Base-by-base conservation (phyloP, 2,329 filamentous ascomycete genomes). In the Endoconidiophora laricicola region DNA sequence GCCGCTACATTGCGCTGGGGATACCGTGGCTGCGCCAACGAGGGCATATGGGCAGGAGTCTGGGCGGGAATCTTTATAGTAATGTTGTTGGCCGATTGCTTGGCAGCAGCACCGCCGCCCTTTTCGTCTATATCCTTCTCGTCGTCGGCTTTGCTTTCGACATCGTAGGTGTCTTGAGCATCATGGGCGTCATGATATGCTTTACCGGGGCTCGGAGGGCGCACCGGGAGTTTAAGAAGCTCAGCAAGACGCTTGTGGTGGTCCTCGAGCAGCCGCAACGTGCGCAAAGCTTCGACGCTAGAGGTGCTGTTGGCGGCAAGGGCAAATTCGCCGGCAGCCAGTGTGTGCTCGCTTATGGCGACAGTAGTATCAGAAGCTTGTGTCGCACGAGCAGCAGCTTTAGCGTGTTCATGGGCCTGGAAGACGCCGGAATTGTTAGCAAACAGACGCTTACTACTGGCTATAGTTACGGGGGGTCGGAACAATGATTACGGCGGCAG, bases 251-350 rank as follows among this genome's bases (percentile, higher is more conserved):
- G 80, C 56, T 79, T 77, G 62, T 98, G 91, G 62, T 98, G 86
- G 55, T 84, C 74, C 64, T 95, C 86, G 52, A 98, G 79, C 2
- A 96, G 74, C 56, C 76, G 78, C 54, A 98, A 70, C 7, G 88
- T 91, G 48, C 91, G 79, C 46, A 94, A 66, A 12, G 88, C 90
- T 71, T 94, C 73, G 55, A 72, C 61, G 60, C 71, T 76, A 39
- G 69, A 71, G 6, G 86, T 94, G 44, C 67, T 74, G 54, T 78
- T 75, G n/a, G 85, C 80, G 26, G 87, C 88, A 54, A 81, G 81
- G 54, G 86, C 81, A 63, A 94, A 96, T 62, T 94, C 86, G 55
- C 80, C 81, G 2, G 91, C 90, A 37, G 91, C 91, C 52, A 84
- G 72, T 48, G 88, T 80, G 65, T 96, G 90, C 63, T 94, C 85